Evolutionary conservation across 164 flowering plant genomes (phyloP).

Genomic region (Tetrastigma voinierianum): DNA sequence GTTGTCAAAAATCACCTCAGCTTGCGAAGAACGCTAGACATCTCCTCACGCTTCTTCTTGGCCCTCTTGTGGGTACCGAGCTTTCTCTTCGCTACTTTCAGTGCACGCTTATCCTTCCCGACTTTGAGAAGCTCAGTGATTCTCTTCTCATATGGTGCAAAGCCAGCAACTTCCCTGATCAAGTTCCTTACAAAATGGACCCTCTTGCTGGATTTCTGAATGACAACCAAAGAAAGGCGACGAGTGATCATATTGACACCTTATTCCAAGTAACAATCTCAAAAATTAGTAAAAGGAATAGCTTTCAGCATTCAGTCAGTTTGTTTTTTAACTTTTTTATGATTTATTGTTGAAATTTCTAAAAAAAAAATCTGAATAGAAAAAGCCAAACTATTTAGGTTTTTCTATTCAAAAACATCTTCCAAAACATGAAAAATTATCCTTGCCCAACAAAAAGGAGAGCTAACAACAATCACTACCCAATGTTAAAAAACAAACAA

Average conservation of each 20-base stretch:
- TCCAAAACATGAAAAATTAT: no score
- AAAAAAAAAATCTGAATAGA: no score
- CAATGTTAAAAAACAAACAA: no score
- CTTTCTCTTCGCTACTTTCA: constrained; percentile 62
- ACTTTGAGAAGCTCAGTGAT: constrained; percentile 63
- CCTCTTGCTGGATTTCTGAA: constrained; percentile 53
- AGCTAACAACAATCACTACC: no score
- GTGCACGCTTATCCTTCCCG: constrained; percentile 59
- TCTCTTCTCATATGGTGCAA: constrained; percentile 65
- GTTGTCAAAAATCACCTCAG: constrained; percentile 34
- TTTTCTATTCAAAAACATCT: no score
- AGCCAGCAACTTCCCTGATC: constrained; percentile 63
- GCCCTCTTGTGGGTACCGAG: constrained; percentile 67
- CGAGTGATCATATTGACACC: background rate
- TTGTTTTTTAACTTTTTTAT: no score
- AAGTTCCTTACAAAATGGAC: constrained; percentile 45
- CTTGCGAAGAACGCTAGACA: constrained; percentile 52
- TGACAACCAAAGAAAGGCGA: background rate
- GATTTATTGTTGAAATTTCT: no score
- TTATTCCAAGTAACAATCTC: background rate
- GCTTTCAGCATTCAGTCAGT: no score
- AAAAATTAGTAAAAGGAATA: no score
- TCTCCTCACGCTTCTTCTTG: constrained; percentile 66
- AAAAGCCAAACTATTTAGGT: no score
- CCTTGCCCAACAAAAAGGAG: no score